Conservation (phyloP, 306 rosid genomes). For the Betula pendula region DNA sequence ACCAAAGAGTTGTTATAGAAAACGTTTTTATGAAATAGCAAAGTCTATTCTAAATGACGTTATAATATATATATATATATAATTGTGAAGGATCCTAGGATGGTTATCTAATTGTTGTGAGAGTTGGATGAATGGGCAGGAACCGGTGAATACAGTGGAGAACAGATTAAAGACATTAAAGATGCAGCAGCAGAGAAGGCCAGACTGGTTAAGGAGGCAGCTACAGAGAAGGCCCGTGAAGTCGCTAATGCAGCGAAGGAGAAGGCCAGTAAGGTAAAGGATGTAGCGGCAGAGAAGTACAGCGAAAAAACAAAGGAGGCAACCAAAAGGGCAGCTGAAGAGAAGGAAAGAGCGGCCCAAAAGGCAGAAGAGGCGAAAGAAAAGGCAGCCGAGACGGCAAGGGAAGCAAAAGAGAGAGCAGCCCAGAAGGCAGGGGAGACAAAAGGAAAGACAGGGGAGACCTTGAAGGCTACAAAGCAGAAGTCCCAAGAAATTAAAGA, state of each 20-base stretch:
- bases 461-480: slow-evolving; percentile 36
- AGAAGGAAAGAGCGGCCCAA: not conserved
- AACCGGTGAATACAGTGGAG: slow-evolving; percentile 44
- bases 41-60: no score
- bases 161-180: slow-evolving; percentile 42
- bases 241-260: slow-evolving; percentile 36
- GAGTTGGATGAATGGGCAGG: slow-evolving; percentile 31
- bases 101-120: no score
- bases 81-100: no score
- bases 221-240: slow-evolving; percentile 24
- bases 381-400: not conserved
- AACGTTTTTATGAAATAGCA: no score
- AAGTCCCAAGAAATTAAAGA: slow-evolving; percentile 39
- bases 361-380: not conserved
- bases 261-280: not conserved
- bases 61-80: no score
- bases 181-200: slow-evolving; percentile 15
- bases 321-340: slow-evolving; percentile 1
- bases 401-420: not conserved
- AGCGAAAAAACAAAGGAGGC: slow-evolving; percentile 2
- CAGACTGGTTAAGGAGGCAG: not conserved
- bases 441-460: slow-evolving; percentile 15
- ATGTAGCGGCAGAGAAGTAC: slow-evolving; percentile 10
- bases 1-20: no score
- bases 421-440: slow-evolving; percentile 1